Evolutionary conservation across 208 protist species (phyloP).

Genomic region (Crithidia expoeki): DNA sequence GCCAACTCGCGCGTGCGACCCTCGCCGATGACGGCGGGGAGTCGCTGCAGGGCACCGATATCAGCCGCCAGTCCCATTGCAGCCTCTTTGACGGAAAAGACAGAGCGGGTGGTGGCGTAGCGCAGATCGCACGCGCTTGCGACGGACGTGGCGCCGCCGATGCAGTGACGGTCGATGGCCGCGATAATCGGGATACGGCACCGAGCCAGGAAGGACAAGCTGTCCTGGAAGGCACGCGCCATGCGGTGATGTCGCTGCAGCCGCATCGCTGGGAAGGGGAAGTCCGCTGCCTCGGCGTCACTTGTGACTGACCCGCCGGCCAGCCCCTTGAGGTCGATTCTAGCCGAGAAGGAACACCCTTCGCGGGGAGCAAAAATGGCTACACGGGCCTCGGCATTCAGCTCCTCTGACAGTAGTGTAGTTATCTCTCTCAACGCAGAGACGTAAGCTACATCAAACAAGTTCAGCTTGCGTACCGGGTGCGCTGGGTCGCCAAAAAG

Average conservation of each 20-base stretch:
- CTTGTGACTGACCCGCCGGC: not conserved
- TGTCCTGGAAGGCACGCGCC: constrained; percentile 55
- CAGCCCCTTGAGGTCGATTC: constrained; percentile 55
- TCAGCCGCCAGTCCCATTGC: constrained; percentile 74
- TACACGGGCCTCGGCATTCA: constrained; percentile 53
- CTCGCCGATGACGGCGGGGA: constrained; percentile 69
- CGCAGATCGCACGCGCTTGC: constrained; percentile 71
- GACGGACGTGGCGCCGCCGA: constrained; percentile 76
- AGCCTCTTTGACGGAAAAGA: constrained; percentile 71
- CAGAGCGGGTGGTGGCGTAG: constrained; percentile 51
- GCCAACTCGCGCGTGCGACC: constrained; percentile 70
- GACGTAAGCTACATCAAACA: constrained; percentile 54
- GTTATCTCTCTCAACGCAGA: constrained; percentile 40
- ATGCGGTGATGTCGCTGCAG: constrained; percentile 52
- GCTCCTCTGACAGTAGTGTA: constrained; percentile 47
- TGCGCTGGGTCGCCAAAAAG: constrained; percentile 42
- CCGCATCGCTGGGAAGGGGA: constrained; percentile 56
- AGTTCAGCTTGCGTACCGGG: constrained; percentile 55
- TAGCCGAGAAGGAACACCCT: constrained; percentile 60
- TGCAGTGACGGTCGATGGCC: constrained; percentile 70
- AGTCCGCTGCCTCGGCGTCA: not conserved
- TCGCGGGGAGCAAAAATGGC: constrained; percentile 59
- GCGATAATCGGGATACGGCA: constrained; percentile 71
- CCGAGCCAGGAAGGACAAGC: constrained; percentile 55
- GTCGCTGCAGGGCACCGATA: constrained; percentile 73